Conservation (phyloP, 2,329 filamentous ascomycete genomes). For the Sclerotinia nivalis region DNA sequence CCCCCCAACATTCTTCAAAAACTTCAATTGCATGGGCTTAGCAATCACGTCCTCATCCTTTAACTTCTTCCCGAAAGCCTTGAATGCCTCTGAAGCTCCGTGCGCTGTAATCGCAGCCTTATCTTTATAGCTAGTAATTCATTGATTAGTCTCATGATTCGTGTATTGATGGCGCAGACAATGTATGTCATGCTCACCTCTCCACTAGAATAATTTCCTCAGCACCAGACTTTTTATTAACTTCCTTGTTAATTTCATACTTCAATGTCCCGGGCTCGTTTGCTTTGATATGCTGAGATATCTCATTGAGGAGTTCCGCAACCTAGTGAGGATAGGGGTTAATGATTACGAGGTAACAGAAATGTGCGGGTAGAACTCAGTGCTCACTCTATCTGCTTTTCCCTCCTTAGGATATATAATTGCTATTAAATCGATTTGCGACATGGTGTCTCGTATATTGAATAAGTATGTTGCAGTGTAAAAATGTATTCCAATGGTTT, state of each 20-base stretch:
- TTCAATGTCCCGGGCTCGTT: conserved; percentile 37
- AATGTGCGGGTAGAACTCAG: neutral
- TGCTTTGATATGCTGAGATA: conserved; percentile 31
- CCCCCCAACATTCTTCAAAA: conserved; percentile 35
- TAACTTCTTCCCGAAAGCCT: conserved; percentile 32
- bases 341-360: neutral
- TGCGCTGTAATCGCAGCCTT: conserved; percentile 35
- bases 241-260: conserved; percentile 34
- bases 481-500: neutral
- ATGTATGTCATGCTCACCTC: conserved; percentile 29
- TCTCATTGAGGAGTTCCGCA: conserved; percentile 34
- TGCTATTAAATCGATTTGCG: conserved; percentile 35
- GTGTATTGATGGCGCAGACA: neutral
- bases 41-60: conserved; percentile 34
- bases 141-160: neutral
- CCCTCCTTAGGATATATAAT: conserved; percentile 35
- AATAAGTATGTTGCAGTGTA: neutral
- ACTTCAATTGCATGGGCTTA: conserved; percentile 34
- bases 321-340: conserved; percentile 28
- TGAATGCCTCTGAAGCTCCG: conserved; percentile 31
- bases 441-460: conserved; percentile 27
- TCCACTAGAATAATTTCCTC: conserved; percentile 40
- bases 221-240: conserved; percentile 35
- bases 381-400: conserved; percentile 36
- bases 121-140: conserved; percentile 35